Evolutionary conservation across 305 asterid genomes (phyloP).

Genomic region (Withania somnifera): DNA sequence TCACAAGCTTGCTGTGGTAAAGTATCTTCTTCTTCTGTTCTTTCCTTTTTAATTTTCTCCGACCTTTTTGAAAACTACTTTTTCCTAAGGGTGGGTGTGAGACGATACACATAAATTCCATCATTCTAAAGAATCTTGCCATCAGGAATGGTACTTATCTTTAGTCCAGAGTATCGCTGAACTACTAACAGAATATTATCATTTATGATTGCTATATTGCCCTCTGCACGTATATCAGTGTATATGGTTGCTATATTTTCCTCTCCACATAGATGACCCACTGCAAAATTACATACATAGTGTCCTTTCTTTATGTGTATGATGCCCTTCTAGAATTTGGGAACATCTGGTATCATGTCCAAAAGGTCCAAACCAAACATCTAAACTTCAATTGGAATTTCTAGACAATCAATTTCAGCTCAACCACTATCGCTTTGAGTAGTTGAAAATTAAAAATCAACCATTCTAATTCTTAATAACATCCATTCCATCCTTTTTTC

Average conservation of each 20-base stretch:
- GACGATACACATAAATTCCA: neutral
- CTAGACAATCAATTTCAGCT: neutral
- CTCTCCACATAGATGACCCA: neutral
- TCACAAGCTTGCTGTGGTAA: constrained; percentile 95
- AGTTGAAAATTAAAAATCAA: neutral
- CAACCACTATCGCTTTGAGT: neutral
- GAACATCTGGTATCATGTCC: neutral
- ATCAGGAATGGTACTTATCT: neutral
- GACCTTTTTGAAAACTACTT: neutral
- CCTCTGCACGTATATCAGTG: neutral
- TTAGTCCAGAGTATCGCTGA: neutral
- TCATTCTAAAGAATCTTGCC: neutral
- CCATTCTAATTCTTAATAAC: neutral
- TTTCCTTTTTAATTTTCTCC: neutral
- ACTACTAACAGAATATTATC: neutral
- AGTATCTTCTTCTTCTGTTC: neutral
- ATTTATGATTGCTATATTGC: neutral
- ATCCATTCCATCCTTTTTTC: neutral
- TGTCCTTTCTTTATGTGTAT: neutral
- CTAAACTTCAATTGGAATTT: neutral
- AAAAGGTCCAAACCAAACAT: neutral
- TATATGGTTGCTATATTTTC: neutral
- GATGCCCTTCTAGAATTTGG: neutral
- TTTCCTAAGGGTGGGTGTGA: neutral
- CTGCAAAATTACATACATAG: neutral